These are phyloP conservation scores for Candida silvicultrix DNA, from an alignment of 805 yeast genomes.

Conservation along the genomic window DNA sequence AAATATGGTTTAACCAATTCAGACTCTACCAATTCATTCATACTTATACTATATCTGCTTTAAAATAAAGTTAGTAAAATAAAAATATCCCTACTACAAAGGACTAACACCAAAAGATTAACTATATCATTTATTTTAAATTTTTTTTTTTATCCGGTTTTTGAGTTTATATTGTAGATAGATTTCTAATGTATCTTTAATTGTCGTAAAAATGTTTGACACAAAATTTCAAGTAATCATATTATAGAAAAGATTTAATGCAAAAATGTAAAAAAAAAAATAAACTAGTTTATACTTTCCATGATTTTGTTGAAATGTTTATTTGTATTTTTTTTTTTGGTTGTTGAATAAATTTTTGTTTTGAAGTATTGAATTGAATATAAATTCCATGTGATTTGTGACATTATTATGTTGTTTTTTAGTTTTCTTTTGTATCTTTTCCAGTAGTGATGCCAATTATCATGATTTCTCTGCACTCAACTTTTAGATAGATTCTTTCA, in stretches of 20 bases:
- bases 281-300: neutral
- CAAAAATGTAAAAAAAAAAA: neutral
- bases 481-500: constrained; percentile 80
- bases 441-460: no score
- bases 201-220: neutral
- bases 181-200: neutral
- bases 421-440: neutral
- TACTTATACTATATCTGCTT: no score
- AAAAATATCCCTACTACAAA: neutral
- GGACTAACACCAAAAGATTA: neutral
- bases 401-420: neutral
- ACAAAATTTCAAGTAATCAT: no score
- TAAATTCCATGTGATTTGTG: neutral
- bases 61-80: neutral
- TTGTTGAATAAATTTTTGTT: neutral
- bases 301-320: no score
- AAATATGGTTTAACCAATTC: neutral
- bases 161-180: neutral
- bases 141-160: no score
- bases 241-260: no score
- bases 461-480: no score
- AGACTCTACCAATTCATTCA: neutral
- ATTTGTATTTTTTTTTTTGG: neutral
- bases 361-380: neutral
- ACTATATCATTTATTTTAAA: neutral